These are phyloP conservation scores for Hypericum perforatum DNA, from an alignment of 345 rosid species.

Conservation along the genomic window DNA sequence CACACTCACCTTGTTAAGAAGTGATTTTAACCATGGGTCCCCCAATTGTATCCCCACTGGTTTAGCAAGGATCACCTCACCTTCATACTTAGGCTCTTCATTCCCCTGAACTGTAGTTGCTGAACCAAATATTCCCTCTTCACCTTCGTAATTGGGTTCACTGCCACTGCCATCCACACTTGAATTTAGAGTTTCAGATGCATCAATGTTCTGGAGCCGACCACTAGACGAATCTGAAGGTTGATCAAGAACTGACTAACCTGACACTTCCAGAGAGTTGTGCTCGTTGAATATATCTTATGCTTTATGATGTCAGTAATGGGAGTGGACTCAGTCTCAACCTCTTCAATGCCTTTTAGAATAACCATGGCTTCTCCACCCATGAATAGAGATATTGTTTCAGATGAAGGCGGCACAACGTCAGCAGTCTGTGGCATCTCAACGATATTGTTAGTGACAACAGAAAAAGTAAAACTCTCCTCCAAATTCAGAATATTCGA, in stretches of 20 bases:
- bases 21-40: slow-evolving; percentile 48
- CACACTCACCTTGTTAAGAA: slow-evolving; percentile 51
- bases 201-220: slow-evolving; percentile 40
- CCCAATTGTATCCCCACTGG: slow-evolving; percentile 54
- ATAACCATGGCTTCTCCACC: slow-evolving; percentile 15
- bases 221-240: slow-evolving; percentile 42
- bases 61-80: slow-evolving; percentile 84
- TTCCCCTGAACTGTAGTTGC: slow-evolving; percentile 41
- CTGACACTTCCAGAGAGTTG: slow-evolving; percentile 12
- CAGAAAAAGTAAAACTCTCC: slow-evolving; percentile 20
- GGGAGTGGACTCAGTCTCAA: slow-evolving; percentile 18
- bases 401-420: slow-evolving; percentile 18
- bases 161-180: slow-evolving; percentile 60
- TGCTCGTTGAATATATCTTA: slow-evolving; percentile 25
- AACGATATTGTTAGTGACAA: slow-evolving; percentile 18
- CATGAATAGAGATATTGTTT: slow-evolving; percentile 17
- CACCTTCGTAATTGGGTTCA: slow-evolving; percentile 97
- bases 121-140: slow-evolving; percentile 76
- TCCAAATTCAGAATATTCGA: slow-evolving; percentile 19
- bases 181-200: slow-evolving; percentile 37
- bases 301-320: slow-evolving; percentile 22
- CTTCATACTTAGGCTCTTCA: slow-evolving; percentile 90
- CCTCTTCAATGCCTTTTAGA: slow-evolving; percentile 16
- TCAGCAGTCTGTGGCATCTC: slow-evolving; percentile 25
- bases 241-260: slow-evolving; percentile 24